Base-by-base conservation (phyloP, 805 yeast genomes). In the Lachancea nothofagi region DNA sequence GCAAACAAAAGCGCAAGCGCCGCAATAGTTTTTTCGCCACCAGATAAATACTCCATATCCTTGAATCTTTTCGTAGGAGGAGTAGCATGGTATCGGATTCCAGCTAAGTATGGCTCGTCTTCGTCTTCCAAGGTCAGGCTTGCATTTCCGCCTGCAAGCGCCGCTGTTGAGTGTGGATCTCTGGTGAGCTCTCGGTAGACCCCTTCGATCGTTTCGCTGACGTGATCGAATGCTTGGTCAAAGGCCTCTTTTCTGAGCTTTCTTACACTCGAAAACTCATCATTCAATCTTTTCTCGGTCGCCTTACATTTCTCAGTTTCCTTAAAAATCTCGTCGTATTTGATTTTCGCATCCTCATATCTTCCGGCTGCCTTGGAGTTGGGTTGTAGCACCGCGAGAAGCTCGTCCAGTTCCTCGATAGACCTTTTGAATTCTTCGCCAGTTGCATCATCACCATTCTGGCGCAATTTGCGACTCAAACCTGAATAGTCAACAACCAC, bases 1-100 rank as follows among this genome's bases (percentile, higher is more conserved):
- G 97, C 89, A 65, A 93, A 93, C 34, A 93, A 62, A 46, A 93
- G 67, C 0, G 97, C 97, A 47, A 93, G 66, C 0, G 98, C 98
- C 2, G 98, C 98, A 59, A 93, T 81, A 2, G 97, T 85, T 57
- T 89, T 88, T 57, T 93, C 98, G 40, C 98, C 98, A 39, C 98
- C 98, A 1, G 96, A 87, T 17, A 93, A 69, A 41, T 84, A 74
- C 42, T 86, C 95, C 86, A 93, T 88, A 48, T 86, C 96, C 49
- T 90, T 74, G 60, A 88, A 93, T 49, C 96, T 71, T 54, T 93
- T 93, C 77, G 84, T 74, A 7, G 97, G 97, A 1, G 97, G 97
- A 83, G 88, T 88, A 0, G 96, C 96, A 59, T 87, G 93, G 52
- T 86, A 93, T 50, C 78, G 83, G 32, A 88, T 72, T 2, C 97